A percentile compares a stretch with the other conserved stretches of the same genome.
phyloP scores from a whole-genome alignment of 2,329 filamentous ascomycete genomes.

The Myotisia sp. region DNA sequence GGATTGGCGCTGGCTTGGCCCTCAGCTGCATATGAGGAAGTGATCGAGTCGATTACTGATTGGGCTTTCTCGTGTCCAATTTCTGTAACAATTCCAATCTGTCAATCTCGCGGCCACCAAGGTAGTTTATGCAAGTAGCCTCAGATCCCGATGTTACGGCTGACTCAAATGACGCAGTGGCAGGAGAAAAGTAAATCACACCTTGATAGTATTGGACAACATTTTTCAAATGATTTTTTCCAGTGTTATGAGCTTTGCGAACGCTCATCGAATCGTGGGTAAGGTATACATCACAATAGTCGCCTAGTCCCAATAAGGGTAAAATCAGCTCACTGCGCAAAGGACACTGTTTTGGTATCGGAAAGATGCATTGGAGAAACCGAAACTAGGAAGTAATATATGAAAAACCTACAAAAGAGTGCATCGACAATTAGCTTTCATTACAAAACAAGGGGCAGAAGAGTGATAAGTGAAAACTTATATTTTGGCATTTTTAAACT shows the following conservation, averaged over 20 bases:
- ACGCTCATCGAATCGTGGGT: constrained; percentile 99
- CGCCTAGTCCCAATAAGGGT: constrained; percentile 36
- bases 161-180: neutral
- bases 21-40: constrained; percentile 84
- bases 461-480: constrained; percentile 36
- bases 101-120: constrained; percentile 4
- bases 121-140: neutral
- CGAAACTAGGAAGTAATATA: constrained; percentile 6
- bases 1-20: constrained; percentile 77
- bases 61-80: constrained; percentile 98
- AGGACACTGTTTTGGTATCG: neutral
- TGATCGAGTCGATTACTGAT: constrained; percentile 96
- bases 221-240: constrained; percentile 91
- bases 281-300: constrained; percentile 99
- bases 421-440: constrained; percentile 27
- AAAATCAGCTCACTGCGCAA: constrained; percentile 5
- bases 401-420: constrained; percentile 54
- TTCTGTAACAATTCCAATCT: constrained; percentile 39
- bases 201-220: constrained; percentile 98
- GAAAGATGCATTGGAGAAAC: constrained; percentile 7
- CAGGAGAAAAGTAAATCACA: constrained; percentile 24
- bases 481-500: constrained; percentile 66
- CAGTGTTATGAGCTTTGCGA: constrained; percentile 94
- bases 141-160: neutral
- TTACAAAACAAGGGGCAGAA: neutral